Base-by-base conservation (phyloP, 139 green algal species). In the Tetradesmus obliquus region DNA sequence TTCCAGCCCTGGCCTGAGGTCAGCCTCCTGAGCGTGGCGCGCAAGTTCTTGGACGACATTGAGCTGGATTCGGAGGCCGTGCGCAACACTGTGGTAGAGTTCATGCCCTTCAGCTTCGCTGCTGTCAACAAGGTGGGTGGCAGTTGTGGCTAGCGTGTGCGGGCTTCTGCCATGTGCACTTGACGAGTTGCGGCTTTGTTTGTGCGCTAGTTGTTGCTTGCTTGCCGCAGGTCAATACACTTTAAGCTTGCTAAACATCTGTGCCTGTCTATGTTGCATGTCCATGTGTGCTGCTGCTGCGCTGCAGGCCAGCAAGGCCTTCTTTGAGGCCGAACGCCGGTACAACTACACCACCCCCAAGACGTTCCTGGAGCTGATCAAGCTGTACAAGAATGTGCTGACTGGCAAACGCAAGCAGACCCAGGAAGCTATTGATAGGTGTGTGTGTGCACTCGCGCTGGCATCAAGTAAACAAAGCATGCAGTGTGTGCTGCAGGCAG, bases 301-400 rank as follows among this genome's bases (percentile, higher is more conserved):
- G 20, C 84, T 84, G 72, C 71, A 94, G 87, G 91, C 95, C 7
- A 95, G 92, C 17, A 94, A 94, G 57, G 92, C 94, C 79, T 97
- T 96, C 91, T 95, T 95, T 84, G 94, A 96, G 71, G 84, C 88
- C 0, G 97, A 98, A 94, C 95, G 95, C 74, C 95, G 97, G 79
- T 96, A 97, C 92, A 97, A 97, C 80, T 98, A 99, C 96, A 98
- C 97, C 58, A 99, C 97, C 2, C 97, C 97, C 80, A 99, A 99
- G 96, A 98, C 97, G 0, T 98, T 98, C 94, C 88, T 99, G 71
- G 97, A 98, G 96, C 94, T 98, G 45, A 98, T 98, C 94, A 97
- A 98, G 95, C 95, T 99, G 51, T 99, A 98, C 95, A 98, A 97
- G 94, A 97, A 91, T 80, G 91, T 98, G 90, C 96, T 98, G 32